A percentile compares a stretch with the other conserved stretches of the same genome.
phyloP scores from a whole-genome alignment of 2,329 filamentous ascomycete genomes.

The Aspergillus arachidicola region DNA sequence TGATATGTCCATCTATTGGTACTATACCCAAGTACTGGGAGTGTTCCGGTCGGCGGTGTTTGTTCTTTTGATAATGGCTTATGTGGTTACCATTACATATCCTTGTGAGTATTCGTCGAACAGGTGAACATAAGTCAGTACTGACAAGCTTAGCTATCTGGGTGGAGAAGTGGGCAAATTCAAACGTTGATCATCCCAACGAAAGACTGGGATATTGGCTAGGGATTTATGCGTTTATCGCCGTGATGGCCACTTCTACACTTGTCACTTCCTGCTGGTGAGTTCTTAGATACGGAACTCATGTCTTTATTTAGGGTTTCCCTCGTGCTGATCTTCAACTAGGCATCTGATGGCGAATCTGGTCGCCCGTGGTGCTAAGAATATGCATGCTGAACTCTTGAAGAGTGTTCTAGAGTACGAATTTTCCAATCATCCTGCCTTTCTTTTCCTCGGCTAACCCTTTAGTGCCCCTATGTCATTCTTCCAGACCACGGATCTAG shows the following conservation, averaged over 20 bases:
- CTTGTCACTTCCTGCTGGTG: not conserved
- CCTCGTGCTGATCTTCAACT: not conserved
- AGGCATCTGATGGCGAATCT: not conserved
- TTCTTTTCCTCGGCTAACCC: constrained; percentile 6
- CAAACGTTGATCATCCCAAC: not conserved
- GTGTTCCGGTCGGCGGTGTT: not conserved
- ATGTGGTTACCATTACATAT: constrained; percentile 6
- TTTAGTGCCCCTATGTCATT: constrained; percentile 19
- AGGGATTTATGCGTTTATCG: not conserved
- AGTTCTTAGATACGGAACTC: not conserved
- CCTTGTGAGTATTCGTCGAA: not conserved
- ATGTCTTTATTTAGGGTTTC: not conserved
- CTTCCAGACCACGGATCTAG: constrained; percentile 15
- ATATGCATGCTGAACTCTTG: not conserved
- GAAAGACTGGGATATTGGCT: not conserved
- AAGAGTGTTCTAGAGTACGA: not conserved
- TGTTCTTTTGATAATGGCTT: not conserved
- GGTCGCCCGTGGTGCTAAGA: not conserved
- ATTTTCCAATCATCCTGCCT: not conserved
- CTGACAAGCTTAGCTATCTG: not conserved
- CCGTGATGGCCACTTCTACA: not conserved
- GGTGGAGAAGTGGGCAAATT: not conserved
- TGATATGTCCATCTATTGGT: constrained; percentile 11
- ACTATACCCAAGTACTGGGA: constrained; percentile 4
- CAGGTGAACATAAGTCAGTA: not conserved